Evolutionary conservation across 306 rosid genomes (phyloP), one percentile per base, ranked within the genome.

Genomic region (Trifolium fragiferum): DNA sequence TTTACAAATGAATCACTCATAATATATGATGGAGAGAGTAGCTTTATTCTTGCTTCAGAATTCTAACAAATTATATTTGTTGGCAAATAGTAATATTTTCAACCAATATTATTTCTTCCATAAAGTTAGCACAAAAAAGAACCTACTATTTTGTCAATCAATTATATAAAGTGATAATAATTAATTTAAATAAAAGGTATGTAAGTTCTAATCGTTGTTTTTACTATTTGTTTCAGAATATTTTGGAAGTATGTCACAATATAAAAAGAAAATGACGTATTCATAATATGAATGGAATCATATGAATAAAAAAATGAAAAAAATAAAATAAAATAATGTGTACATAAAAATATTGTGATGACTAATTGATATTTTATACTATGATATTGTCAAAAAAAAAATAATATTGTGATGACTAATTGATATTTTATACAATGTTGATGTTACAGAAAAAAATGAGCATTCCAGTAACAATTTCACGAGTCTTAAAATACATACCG

Each of bases 361-460:
- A 67, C 14, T 3, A 19, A 62, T 6, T n/a, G 15, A 15, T 18
- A 46, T 46, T 38, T 60, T 7, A 9, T 41, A 70, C 38, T 14
- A n/a, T 66, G n/a, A n/a, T n/a, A n/a, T n/a, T n/a, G n/a, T n/a
- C n/a, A n/a, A n/a, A n/a, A n/a, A n/a, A n/a, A n/a, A n/a, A n/a
- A n/a, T n/a, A n/a, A n/a, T n/a, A n/a, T n/a, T n/a, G 25, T 23
- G 25, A 23, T 23, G 27, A 67, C 14, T 3, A 19, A 62, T 6
- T n/a, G 15, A 15, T 18, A 46, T 46, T 38, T 60, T 7, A 9
- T 41, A 70, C 38, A 14, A n/a, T 66, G n/a, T 70, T 67, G 16
- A 66, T 64, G 44, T 44, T 75, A 65, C 87, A 88, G 97, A 87
- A 82, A 76, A 87, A 80, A 25, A 50, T 89, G 55, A 92, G 93